Conservation (phyloP, 176 grass and related monocot species). For the Cenchrus purpureus region DNA sequence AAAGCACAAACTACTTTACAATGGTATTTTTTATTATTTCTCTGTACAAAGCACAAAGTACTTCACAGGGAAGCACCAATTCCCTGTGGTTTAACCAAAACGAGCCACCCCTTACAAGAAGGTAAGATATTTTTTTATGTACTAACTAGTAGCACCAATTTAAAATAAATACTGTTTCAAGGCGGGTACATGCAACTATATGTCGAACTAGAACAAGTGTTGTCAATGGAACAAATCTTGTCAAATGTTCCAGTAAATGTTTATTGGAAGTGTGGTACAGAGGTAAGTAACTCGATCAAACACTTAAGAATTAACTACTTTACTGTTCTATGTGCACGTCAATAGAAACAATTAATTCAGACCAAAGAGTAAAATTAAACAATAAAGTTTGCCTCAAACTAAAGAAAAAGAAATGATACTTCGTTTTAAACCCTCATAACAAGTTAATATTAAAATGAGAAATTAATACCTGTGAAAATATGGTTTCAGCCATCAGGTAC, state of each 20-base stretch:
- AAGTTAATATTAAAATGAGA: conserved; percentile 22
- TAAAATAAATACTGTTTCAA: conserved; percentile 10
- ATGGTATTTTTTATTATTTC: neutral
- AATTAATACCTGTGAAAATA: conserved; percentile 93
- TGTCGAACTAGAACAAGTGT: neutral
- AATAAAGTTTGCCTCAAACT: neutral
- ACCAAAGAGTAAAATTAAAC: conserved; percentile 15
- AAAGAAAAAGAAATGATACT: conserved; percentile 10
- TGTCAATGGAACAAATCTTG: neutral
- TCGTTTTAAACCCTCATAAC: neutral
- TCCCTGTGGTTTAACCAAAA: conserved; percentile 16
- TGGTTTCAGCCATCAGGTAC: conserved; percentile 99
- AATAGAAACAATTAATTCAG: neutral
- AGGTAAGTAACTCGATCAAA: neutral
- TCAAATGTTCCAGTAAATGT: neutral
- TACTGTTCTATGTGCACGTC: neutral
- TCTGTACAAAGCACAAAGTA: too few species aligned
- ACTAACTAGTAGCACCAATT: neutral
- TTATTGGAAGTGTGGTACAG: neutral
- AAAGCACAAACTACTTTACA: conserved; percentile 27
- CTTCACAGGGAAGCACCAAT: neutral
- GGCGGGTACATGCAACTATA: neutral
- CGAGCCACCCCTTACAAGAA: neutral
- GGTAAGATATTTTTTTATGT: neutral
- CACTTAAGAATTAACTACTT: neutral